phyloP scores from a whole-genome alignment of 495 filamentous ascomycete genomes.

The Thermochaetoides thermophila region DNA sequence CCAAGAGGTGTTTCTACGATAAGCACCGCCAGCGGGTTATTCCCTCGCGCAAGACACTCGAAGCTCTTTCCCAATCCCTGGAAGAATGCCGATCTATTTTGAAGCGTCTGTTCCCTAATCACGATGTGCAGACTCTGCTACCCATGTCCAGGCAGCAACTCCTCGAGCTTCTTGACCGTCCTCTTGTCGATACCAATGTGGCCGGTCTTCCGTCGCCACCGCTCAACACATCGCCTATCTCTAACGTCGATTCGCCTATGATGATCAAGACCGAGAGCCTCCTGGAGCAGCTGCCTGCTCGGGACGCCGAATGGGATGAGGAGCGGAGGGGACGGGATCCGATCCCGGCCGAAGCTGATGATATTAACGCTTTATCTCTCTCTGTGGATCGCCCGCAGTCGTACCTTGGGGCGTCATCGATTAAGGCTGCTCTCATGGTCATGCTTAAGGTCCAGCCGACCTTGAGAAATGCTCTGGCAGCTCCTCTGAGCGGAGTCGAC shows the following conservation, averaged over 20 bases:
- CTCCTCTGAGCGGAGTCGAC: constrained; percentile 32
- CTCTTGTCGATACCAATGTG: constrained; percentile 23
- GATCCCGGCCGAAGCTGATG: constrained; percentile 58
- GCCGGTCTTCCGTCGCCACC: constrained; percentile 30
- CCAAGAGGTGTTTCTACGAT: constrained; percentile 44
- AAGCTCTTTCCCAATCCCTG: constrained; percentile 40
- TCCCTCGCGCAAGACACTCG: constrained; percentile 43
- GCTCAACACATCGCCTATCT: constrained; percentile 26
- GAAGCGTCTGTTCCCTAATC: constrained; percentile 38
- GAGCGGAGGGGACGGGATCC: constrained; percentile 39
- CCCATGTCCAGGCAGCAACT: constrained; percentile 38
- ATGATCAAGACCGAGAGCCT: constrained; percentile 31
- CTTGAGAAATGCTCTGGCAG: constrained; percentile 41
- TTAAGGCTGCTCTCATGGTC: constrained; percentile 66
- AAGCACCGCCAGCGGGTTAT: constrained; percentile 45
- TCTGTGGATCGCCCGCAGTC: constrained; percentile 56
- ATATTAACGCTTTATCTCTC: constrained; percentile 69
- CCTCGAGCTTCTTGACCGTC: constrained; percentile 33
- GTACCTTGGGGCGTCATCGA: constrained; percentile 69
- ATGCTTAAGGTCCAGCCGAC: constrained; percentile 63
- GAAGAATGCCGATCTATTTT: constrained; percentile 43
- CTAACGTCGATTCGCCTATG: constrained; percentile 29
- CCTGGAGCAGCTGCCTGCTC: constrained; percentile 39
- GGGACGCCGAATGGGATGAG: constrained; percentile 44
- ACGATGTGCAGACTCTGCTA: constrained; percentile 35